Conservation (phyloP, 73 alveolate species). For the Tetrahymena malaccensis region DNA sequence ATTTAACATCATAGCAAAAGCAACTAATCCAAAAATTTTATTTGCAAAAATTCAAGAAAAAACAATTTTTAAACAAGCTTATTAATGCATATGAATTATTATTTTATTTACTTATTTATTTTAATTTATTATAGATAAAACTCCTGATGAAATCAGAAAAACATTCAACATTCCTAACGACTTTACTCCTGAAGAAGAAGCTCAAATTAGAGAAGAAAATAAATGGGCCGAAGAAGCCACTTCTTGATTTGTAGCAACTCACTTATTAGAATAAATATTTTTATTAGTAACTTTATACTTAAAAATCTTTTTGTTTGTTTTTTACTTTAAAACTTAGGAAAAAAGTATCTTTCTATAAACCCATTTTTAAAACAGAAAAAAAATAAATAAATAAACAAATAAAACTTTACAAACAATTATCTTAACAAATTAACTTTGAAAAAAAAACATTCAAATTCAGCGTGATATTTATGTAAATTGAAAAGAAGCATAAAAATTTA, state of each 20-base stretch:
- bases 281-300: neutral
- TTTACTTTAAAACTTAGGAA: neutral
- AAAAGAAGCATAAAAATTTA: too few species aligned
- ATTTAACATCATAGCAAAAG: neutral
- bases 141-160: conserved; percentile 76
- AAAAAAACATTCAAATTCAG: too few species aligned
- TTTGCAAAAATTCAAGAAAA: neutral
- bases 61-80: neutral
- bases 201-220: conserved; percentile 80
- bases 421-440: too few species aligned
- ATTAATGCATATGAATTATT: neutral
- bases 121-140: conserved; percentile 41
- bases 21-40: neutral
- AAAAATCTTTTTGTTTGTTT: neutral
- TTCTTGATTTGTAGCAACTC: neutral
- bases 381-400: too few species aligned
- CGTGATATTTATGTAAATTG: too few species aligned
- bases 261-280: neutral
- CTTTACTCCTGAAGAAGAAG: conserved; percentile 88
- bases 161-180: conserved; percentile 77
- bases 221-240: conserved; percentile 77
- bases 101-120: neutral
- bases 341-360: neutral
- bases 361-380: neutral
- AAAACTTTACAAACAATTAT: too few species aligned